A percentile compares a stretch with the other conserved stretches of the same genome.
Evolutionary conservation across 129 eudicot species (phyloP).

Genomic region (Lactuca saligna): DNA sequence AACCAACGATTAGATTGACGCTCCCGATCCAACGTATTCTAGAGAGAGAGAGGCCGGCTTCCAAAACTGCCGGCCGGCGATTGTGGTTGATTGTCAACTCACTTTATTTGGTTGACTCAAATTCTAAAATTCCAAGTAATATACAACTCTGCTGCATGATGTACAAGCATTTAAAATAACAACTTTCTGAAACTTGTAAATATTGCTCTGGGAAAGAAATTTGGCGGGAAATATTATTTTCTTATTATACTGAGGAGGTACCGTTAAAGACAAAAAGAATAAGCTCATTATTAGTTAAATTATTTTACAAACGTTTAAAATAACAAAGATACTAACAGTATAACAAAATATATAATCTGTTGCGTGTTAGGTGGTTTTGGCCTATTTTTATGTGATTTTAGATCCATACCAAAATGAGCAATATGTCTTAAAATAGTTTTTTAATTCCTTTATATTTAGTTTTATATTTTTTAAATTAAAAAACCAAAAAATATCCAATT

Average conservation of each 20-base stretch:
- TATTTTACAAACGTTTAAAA: too few relatives aligned
- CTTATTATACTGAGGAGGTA: background rate
- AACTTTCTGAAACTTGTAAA: background rate
- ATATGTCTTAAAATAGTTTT: too few relatives aligned
- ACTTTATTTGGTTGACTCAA: background rate
- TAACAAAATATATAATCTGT: background rate
- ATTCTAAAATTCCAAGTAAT: background rate
- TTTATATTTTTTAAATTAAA: too few relatives aligned
- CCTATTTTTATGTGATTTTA: too few relatives aligned
- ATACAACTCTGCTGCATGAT: background rate
- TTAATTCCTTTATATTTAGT: too few relatives aligned
- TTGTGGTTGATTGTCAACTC: constrained; percentile 24
- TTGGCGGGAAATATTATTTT: constrained; percentile 24
- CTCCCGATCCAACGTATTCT: background rate
- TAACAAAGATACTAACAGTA: too few relatives aligned
- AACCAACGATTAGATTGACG: background rate
- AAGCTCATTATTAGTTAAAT: background rate
- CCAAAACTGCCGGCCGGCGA: constrained; percentile 25
- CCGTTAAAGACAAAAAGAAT: background rate
- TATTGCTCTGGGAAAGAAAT: constrained; percentile 6
- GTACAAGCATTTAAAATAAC: background rate
- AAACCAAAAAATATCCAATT: too few relatives aligned
- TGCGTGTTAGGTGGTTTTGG: too few relatives aligned
- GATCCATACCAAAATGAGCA: too few relatives aligned
- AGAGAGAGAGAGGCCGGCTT: constrained; percentile 31